Base-by-base conservation (phyloP, 164 flowering plant genomes). In the Echeveria elegans region DNA sequence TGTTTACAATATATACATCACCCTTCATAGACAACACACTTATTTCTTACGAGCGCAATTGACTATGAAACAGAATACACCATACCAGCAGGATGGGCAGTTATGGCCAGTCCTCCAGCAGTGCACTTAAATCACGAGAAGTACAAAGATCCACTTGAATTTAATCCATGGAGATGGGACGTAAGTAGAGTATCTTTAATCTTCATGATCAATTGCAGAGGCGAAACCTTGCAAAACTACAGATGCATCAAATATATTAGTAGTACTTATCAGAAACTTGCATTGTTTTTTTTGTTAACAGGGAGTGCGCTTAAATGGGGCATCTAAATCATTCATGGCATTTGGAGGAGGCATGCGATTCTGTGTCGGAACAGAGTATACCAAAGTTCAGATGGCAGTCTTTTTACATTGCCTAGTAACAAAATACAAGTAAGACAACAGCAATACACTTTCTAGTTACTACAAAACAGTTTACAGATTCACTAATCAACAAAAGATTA, bases 351-450 rank as follows among this genome's bases (percentile, higher is more conserved):
- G 75, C 37, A 38, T 62, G 15, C 69, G 71, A 50, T 65, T 66
- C 24, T 73, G 75, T 40, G 75, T 71, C 19, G 75, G 75, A 12
- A 71, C 75, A 14, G 75, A 73, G 23, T 69, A 37, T 26, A 68
- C 58, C n/a, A 71, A 40, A 40, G 73, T 41, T 9, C 68, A 43
- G 24, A 34, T 61, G 69, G 30, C 66, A 64, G 52, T 40, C 36
- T 67, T 63, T 52, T 61, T 67, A 31, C 74, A 73, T 47, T 65
- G 66, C 21, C 29, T 73, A 23, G 75, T 73, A 60, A 69, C 75
- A 38, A 73, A 73, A 24, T 69, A 69, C 69, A 73, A 59, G 75
- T 73, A 58, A 60, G 36, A 24, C 28, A 37, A 37, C 50, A 26
- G 24, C 30, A 24, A 63, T 63, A 36, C 47, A 28, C 45, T 36